A percentile compares a stretch with the other conserved stretches of the same genome.
Evolutionary conservation across 2,329 filamentous ascomycete genomes (phyloP).

Genomic region (Periconia digitata): DNA sequence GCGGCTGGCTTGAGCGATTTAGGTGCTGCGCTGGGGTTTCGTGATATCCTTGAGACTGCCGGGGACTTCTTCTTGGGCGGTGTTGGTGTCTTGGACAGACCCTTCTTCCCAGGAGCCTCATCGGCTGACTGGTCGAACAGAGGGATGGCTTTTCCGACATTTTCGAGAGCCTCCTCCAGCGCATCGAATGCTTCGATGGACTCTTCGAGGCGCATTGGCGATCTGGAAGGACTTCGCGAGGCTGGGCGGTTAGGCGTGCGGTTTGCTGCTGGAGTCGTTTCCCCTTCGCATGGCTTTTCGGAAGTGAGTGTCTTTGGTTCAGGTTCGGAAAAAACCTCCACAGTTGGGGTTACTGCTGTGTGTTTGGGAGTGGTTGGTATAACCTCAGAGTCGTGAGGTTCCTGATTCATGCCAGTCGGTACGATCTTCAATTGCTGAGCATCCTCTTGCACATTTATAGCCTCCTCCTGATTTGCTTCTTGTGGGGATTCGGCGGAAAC

Average conservation of each 20-base stretch:
- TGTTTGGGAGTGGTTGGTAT: background rate
- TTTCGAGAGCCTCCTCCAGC: conserved; percentile 55
- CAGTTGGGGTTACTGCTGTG: conserved; percentile 10
- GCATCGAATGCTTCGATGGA: conserved; percentile 55
- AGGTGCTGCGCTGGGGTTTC: conserved; percentile 25
- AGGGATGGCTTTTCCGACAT: conserved; percentile 46
- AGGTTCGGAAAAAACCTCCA: conserved; percentile 23
- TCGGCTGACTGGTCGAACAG: conserved; percentile 34
- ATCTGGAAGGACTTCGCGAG: conserved; percentile 23
- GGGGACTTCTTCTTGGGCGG: conserved; percentile 12
- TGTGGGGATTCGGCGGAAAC: conserved; percentile 1
- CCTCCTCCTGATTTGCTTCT: conserved; percentile 9
- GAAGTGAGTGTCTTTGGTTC: conserved; percentile 33
- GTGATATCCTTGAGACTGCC: conserved; percentile 24
- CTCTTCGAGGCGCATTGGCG: conserved; percentile 45
- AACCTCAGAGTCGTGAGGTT: background rate
- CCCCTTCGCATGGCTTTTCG: conserved; percentile 28
- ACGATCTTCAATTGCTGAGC: conserved; percentile 3
- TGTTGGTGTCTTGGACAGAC: conserved; percentile 8
- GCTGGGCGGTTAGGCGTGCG: conserved; percentile 25
- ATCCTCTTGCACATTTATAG: conserved; percentile 6
- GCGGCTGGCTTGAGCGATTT: conserved; percentile 31
- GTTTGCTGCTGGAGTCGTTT: conserved; percentile 23
- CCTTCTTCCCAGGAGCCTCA: conserved; percentile 30
- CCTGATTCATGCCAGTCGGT: background rate